A percentile compares a stretch with the other conserved stretches of the same genome.
These are phyloP conservation scores for Lichenothelia convexa DNA, from an alignment of 495 filamentous ascomycete genomes.

Conservation along the genomic window DNA sequence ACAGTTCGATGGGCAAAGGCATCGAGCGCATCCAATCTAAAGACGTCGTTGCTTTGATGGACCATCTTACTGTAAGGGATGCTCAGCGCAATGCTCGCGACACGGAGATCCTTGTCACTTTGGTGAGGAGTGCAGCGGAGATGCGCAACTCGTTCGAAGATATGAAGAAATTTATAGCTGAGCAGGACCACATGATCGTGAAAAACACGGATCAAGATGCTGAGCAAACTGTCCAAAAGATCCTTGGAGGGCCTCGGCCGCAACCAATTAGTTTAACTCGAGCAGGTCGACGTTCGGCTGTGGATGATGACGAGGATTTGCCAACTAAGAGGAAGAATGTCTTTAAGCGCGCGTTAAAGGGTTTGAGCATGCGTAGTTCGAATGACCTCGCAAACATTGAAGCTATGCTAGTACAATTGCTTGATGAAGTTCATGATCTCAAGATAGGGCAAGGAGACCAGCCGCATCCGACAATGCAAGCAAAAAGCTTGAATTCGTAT, in stretches of 20 bases:
- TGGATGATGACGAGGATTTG: constrained; percentile 52
- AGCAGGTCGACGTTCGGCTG: constrained; percentile 33
- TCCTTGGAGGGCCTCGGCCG: constrained; percentile 75
- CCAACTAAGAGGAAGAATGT: constrained; percentile 71
- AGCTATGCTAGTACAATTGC: constrained; percentile 80
- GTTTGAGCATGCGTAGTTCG: constrained; percentile 64
- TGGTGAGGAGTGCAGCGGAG: constrained; percentile 85
- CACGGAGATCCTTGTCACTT: constrained; percentile 87
- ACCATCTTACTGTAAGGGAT: constrained; percentile 93
- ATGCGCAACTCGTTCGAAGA: constrained; percentile 96
- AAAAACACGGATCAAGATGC: constrained; percentile 70
- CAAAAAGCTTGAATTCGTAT: constrained; percentile 24
- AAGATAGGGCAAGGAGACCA: constrained; percentile 36
- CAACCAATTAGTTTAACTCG: constrained; percentile 46
- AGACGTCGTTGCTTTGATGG: constrained; percentile 95
- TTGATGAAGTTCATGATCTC: constrained; percentile 77
- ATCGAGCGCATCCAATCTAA: constrained; percentile 90
- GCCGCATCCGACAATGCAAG: constrained; percentile 15
- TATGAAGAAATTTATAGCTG: constrained; percentile 78
- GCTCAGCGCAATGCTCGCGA: constrained; percentile 92
- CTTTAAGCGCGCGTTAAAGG: constrained; percentile 79
- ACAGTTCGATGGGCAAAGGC: constrained; percentile 71
- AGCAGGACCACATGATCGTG: constrained; percentile 71
- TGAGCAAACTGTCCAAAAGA: constrained; percentile 61
- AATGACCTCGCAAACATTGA: constrained; percentile 87